A percentile compares a stretch with the other conserved stretches of the same genome.
phyloP scores from a whole-genome alignment of 1,139 yeast genomes.

The Nakaseomyces kungkrabaensis region DNA sequence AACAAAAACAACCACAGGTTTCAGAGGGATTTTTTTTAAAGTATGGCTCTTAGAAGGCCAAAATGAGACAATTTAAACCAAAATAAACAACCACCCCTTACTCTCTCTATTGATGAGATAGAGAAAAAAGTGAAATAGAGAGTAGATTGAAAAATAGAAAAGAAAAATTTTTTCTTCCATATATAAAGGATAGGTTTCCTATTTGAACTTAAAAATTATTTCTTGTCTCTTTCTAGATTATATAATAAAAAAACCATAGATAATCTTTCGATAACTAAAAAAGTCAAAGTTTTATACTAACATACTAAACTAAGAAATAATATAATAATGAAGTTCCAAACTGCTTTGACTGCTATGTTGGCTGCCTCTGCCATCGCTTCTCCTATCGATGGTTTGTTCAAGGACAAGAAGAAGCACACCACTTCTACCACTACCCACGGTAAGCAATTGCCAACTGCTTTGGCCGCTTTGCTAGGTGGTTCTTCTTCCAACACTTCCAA shows the following conservation, averaged over 20 bases:
- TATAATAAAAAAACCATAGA: neutral
- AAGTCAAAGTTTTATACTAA: neutral
- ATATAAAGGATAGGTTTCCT: neutral
- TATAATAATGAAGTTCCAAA: conserved; percentile 9
- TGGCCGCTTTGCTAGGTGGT: neutral
- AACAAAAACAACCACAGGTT: no score
- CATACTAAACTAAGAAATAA: neutral
- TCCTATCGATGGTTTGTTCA: conserved; percentile 10
- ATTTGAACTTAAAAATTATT: no score
- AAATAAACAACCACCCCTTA: no score
- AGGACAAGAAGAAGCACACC: conserved; percentile 3
- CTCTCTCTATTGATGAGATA: neutral
- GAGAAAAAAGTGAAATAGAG: neutral
- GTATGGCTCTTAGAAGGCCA: no score
- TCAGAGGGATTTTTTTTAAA: no score
- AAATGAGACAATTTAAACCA: no score
- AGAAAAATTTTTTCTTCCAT: neutral
- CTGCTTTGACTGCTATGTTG: conserved; percentile 11
- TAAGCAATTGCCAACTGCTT: neutral
- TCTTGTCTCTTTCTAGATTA: neutral
- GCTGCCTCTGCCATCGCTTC: conserved; percentile 16
- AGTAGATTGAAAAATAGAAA: neutral
- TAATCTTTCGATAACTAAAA: neutral
- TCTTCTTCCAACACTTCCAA: neutral
- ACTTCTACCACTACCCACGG: neutral